A percentile compares a stretch with the other conserved stretches of the same genome.
These are phyloP conservation scores for Psilocybe subaeruginosa DNA, from an alignment of 768 basidiomycete genomes.

Conservation along the genomic window DNA sequence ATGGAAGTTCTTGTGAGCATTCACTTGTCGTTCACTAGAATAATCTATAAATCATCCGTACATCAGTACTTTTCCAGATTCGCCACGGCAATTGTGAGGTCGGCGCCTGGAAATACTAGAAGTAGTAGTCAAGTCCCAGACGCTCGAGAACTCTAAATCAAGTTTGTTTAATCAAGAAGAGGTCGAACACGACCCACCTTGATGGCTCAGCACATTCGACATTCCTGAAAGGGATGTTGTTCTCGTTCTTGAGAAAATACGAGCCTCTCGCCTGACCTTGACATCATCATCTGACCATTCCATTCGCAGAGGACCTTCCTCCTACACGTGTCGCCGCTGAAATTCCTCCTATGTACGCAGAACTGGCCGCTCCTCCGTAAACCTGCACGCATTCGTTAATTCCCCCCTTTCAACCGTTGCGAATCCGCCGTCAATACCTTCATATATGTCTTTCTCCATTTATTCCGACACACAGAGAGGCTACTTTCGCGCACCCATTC, in stretches of 20 bases:
- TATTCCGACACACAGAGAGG: not conserved
- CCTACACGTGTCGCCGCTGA: constrained; percentile 9
- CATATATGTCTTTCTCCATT: constrained; percentile 6
- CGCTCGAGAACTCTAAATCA: constrained; percentile 10
- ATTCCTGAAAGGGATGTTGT: constrained; percentile 4
- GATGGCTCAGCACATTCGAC: constrained; percentile 14
- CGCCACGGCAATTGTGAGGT: not conserved
- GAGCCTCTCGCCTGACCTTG: constrained; percentile 8
- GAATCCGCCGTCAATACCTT: constrained; percentile 13
- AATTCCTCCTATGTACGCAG: constrained; percentile 4
- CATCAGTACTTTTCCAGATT: constrained; percentile 5
- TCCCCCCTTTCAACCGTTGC: constrained; percentile 2
- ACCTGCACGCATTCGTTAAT: not conserved
- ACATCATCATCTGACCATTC: constrained; percentile 21
- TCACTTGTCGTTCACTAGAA: not conserved
- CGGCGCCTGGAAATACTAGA: constrained; percentile 1
- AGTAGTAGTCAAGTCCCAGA: constrained; percentile 6
- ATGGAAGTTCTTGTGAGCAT: not conserved
- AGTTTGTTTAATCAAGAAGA: not conserved
- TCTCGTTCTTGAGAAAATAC: constrained; percentile 9
- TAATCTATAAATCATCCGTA: constrained; percentile 9
- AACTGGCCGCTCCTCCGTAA: constrained; percentile 7
- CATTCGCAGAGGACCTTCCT: constrained; percentile 3
- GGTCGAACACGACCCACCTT: constrained; percentile 6
- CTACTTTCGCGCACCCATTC: not conserved